Conservation (phyloP, 768 basidiomycete genomes). For the Russula emetica region DNA sequence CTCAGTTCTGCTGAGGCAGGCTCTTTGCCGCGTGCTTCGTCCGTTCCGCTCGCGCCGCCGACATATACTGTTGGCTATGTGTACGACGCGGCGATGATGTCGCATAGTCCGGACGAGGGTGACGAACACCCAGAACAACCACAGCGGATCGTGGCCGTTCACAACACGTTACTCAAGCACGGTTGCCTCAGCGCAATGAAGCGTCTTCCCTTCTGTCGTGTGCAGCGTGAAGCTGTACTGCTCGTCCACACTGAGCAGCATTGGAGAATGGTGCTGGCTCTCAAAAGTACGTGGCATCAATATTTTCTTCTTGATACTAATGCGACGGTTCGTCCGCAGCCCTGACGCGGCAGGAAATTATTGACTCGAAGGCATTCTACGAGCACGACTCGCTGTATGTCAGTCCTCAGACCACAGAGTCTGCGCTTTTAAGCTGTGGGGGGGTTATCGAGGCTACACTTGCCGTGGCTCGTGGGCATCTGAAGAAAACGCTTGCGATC, state of each 20-base stretch:
- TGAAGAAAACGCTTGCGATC: slow-evolving; percentile 89
- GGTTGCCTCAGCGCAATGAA: slow-evolving; percentile 70
- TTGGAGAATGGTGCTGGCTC: slow-evolving; percentile 82
- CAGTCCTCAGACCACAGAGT: slow-evolving; percentile 74
- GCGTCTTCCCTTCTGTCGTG: slow-evolving; percentile 68
- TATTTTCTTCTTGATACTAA: slow-evolving; percentile 24
- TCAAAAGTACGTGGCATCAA: slow-evolving; percentile 13
- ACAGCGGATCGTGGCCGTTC: slow-evolving; percentile 73
- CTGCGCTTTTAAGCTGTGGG: slow-evolving; percentile 87
- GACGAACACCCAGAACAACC: slow-evolving; percentile 76
- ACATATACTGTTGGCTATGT: slow-evolving; percentile 67
- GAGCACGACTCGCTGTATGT: slow-evolving; percentile 92
- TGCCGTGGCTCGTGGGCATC: slow-evolving; percentile 73
- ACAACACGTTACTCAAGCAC: slow-evolving; percentile 54
- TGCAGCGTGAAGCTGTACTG: slow-evolving; percentile 70
- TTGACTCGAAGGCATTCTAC: slow-evolving; percentile 76
- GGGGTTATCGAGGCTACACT: slow-evolving; percentile 90
- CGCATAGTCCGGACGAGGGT: slow-evolving; percentile 62
- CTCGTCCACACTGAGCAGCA: slow-evolving; percentile 89
- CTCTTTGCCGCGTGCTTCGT: slow-evolving; percentile 31
- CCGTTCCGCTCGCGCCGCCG: slow-evolving; percentile 28
- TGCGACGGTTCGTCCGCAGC: slow-evolving; percentile 40
- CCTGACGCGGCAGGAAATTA: slow-evolving; percentile 69
- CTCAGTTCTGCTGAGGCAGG: slow-evolving; percentile 13
- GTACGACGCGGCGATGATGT: slow-evolving; percentile 82